Evolutionary conservation across 2,329 filamentous ascomycete species (phyloP).

Genomic region (Fusarium nurragi): DNA sequence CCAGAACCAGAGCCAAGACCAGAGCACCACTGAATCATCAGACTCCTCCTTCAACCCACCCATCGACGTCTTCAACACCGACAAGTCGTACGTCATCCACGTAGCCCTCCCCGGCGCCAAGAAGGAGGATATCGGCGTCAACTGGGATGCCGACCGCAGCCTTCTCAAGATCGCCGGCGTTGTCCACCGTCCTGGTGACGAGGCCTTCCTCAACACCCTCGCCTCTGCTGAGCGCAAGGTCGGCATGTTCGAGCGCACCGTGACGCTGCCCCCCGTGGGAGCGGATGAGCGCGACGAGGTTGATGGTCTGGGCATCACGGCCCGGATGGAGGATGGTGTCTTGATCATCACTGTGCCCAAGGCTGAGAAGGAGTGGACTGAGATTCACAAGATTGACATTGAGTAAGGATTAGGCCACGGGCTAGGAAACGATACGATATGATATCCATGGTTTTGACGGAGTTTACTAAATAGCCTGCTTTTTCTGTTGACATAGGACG

Average conservation of each 20-base stretch:
- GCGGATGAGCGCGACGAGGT: conserved; percentile 64
- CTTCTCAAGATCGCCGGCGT: conserved; percentile 76
- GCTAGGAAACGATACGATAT: conserved; percentile 1
- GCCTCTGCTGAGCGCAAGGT: conserved; percentile 73
- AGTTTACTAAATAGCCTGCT: conserved; percentile 24
- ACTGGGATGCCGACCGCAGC: conserved; percentile 76
- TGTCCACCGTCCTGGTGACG: conserved; percentile 76
- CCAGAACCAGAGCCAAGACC: conserved; percentile 19
- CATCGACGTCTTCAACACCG: conserved; percentile 79
- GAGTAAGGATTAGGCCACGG: conserved; percentile 49
- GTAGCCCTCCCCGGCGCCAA: conserved; percentile 80
- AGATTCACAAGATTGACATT: conserved; percentile 69
- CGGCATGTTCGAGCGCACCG: conserved; percentile 76
- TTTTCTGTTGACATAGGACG: background rate
- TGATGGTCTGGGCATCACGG: conserved; percentile 73
- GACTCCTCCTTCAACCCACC: conserved; percentile 70
- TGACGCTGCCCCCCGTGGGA: conserved; percentile 65
- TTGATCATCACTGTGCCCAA: conserved; percentile 82
- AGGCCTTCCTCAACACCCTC: conserved; percentile 72
- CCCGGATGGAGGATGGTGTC: conserved; percentile 82
- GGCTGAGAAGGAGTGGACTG: conserved; percentile 71
- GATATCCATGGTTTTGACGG: conserved; percentile 19
- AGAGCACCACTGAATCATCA: conserved; percentile 56
- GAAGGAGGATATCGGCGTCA: conserved; percentile 80
- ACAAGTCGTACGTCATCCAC: conserved; percentile 73